Percentiles rank a stretch among this genome's conserved stretches.
Conservation (phyloP, 2,329 filamentous ascomycete genomes). For the Fusarium palustre region DNA sequence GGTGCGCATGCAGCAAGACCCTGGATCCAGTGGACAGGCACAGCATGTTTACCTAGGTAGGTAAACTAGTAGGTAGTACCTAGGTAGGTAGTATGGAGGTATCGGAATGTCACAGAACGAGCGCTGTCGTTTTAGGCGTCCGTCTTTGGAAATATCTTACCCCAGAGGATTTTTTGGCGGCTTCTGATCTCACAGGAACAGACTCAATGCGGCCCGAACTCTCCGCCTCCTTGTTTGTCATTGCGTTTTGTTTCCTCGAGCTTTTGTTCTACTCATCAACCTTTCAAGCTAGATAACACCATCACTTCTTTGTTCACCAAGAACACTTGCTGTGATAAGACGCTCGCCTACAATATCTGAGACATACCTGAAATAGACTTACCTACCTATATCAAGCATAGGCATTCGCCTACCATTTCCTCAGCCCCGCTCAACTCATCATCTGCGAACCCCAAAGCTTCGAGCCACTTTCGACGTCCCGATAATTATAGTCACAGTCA, state of each 20-base stretch:
- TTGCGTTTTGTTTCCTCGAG: neutral
- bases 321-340: neutral
- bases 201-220: conserved; percentile 21
- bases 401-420: conserved; percentile 19
- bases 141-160: conserved; percentile 26
- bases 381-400: conserved; percentile 5
- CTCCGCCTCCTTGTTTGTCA: conserved; percentile 24
- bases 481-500: conserved; percentile 26
- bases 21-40: no score
- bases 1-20: no score
- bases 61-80: no score
- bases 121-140: conserved; percentile 23
- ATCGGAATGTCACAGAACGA: conserved; percentile 17
- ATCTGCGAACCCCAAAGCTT: conserved; percentile 27
- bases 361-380: conserved; percentile 4
- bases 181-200: conserved; percentile 18
- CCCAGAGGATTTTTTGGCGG: conserved; percentile 25
- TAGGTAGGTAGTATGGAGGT: neutral
- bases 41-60: no score
- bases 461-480: conserved; percentile 44
- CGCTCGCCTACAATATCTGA: conserved; percentile 1
- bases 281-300: conserved; percentile 1
- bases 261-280: conserved; percentile 23
- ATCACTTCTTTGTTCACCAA: conserved; percentile 13
- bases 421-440: conserved; percentile 37